These are phyloP conservation scores for Ustilago bromivora DNA, from an alignment of 1,284 basidiomycete genomes.

Conservation along the genomic window DNA sequence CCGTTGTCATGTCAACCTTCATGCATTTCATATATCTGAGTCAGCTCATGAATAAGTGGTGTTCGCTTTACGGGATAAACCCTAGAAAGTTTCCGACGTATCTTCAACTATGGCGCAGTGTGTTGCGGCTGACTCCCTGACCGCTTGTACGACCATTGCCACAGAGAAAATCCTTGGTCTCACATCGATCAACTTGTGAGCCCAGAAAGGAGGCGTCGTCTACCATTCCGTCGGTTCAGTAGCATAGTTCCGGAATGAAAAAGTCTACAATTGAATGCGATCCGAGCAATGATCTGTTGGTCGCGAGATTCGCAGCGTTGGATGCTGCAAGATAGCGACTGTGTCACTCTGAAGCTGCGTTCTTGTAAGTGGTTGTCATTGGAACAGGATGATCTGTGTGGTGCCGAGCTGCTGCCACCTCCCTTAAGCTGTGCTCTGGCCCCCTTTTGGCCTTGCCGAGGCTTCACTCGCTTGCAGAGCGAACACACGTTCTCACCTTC, in stretches of 20 bases:
- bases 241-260: not conserved
- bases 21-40: no score
- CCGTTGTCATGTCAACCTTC: no score
- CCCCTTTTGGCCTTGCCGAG: not conserved
- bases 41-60: no score
- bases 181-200: not conserved
- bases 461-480: not conserved
- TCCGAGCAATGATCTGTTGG: not conserved
- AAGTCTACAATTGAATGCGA: not conserved
- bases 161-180: not conserved
- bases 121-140: no score
- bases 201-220: not conserved
- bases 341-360: not conserved
- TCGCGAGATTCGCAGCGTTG: not conserved
- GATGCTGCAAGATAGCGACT: slow-evolving; percentile 5
- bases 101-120: no score
- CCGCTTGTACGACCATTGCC: no score
- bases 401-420: slow-evolving; percentile 11
- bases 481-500: not conserved
- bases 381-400: not conserved
- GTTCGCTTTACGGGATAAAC: no score
- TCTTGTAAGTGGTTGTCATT: not conserved
- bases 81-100: no score
- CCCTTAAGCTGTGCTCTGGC: not conserved
- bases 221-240: not conserved